Conservation (phyloP, 1,139 yeast genomes). For the Geotrichum fermentans region DNA sequence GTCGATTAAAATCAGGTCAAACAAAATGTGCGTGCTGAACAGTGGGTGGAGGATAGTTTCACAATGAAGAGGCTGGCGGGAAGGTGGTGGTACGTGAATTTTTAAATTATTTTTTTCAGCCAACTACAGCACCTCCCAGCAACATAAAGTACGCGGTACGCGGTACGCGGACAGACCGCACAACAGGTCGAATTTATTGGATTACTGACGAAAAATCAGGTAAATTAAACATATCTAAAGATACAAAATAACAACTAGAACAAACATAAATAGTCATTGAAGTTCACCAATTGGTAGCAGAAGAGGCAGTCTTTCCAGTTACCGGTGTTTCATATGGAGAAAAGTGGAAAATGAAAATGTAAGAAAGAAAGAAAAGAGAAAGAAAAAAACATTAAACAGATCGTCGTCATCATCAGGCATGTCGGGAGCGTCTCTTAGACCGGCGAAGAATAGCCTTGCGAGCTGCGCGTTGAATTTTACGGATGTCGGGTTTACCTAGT, state of each 20-base stretch:
- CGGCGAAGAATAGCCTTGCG: constrained; percentile 13
- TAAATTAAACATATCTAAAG: background rate
- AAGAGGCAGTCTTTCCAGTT: constrained; percentile 6
- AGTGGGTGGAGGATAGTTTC: too few relatives aligned
- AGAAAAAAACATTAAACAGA: background rate
- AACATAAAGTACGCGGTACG: too few relatives aligned
- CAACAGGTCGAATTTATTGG: too few relatives aligned
- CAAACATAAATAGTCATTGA: constrained; percentile 6
- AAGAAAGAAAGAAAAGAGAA: constrained; percentile 1
- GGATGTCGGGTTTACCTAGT: constrained; percentile 4
- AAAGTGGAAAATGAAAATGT: background rate
- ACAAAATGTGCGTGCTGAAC: too few relatives aligned
- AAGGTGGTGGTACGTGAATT: constrained; percentile 8
- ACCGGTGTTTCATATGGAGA: background rate
- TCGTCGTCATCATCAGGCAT: background rate
- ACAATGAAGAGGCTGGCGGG: too few relatives aligned
- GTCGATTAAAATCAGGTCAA: too few relatives aligned
- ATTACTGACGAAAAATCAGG: too few relatives aligned
- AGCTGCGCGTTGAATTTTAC: constrained; percentile 17
- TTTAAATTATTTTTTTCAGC: constrained; percentile 1
- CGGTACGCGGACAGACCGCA: too few relatives aligned
- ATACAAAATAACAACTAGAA: background rate
- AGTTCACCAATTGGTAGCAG: background rate
- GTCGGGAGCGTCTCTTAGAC: constrained; percentile 10
- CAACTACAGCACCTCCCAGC: too few relatives aligned